Evolutionary conservation across 148 eudicot genomes (phyloP).

Genomic region (Vaccinium macrocarpon): DNA sequence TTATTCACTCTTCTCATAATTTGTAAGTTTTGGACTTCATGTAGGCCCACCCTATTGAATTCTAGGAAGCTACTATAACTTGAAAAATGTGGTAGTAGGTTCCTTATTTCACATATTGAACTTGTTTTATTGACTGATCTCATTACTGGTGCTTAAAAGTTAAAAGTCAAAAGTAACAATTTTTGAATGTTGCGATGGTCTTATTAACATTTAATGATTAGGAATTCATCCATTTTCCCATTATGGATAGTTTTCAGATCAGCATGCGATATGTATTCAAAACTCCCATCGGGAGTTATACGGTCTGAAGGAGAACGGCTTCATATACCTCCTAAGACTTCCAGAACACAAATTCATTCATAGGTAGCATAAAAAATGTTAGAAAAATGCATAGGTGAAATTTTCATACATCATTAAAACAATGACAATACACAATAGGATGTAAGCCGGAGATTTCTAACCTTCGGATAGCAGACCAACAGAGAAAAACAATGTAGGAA

Average conservation of each 20-base stretch:
- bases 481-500: slow-evolving; percentile 77
- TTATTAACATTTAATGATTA: background rate
- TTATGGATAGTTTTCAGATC: background rate
- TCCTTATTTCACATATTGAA: background rate
- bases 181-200: background rate
- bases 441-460: slow-evolving; percentile 22
- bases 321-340: background rate
- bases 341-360: background rate
- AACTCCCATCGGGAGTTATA: background rate
- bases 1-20: background rate
- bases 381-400: background rate
- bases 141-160: background rate
- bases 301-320: background rate
- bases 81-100: background rate
- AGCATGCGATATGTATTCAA: background rate
- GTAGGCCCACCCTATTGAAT: background rate
- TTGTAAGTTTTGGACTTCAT: background rate
- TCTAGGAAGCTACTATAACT: background rate
- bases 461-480: slow-evolving; percentile 97
- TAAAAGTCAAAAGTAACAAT: background rate
- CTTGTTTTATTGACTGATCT: no score
- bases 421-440: background rate
- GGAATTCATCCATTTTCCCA: background rate
- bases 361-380: background rate
- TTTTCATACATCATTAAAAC: background rate